Evolutionary conservation across 2,329 filamentous ascomycete species (phyloP).

Genomic region (Pyrenophora seminiperda): DNA sequence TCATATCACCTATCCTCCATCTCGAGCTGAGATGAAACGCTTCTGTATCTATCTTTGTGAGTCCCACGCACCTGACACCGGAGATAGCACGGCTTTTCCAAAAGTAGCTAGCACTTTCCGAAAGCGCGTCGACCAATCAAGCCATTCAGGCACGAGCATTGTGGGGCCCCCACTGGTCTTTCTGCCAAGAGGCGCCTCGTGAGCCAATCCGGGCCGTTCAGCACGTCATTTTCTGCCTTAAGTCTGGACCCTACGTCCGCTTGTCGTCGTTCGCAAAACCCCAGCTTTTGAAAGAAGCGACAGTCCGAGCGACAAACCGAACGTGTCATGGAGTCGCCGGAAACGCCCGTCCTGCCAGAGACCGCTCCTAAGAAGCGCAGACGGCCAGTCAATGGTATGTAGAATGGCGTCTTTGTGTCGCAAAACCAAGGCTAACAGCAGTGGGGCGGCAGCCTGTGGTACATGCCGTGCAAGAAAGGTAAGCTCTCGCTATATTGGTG

Average conservation of each 20-base stretch:
- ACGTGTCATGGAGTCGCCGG: slow-evolving; percentile 16
- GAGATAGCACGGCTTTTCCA: not conserved
- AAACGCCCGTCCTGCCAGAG: slow-evolving; percentile 15
- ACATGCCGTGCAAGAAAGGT: slow-evolving; percentile 29
- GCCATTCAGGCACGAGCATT: slow-evolving; percentile 1
- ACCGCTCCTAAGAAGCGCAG: slow-evolving; percentile 29
- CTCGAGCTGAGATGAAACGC: too few relatives aligned
- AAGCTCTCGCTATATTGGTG: slow-evolving; percentile 2
- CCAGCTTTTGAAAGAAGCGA: slow-evolving; percentile 13
- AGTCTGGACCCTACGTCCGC: slow-evolving; percentile 13
- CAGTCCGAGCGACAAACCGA: slow-evolving; percentile 21
- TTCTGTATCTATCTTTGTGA: too few relatives aligned
- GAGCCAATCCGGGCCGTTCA: slow-evolving; percentile 13
- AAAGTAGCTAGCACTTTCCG: slow-evolving; percentile 1
- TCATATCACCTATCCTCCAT: too few relatives aligned
- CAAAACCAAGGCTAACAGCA: slow-evolving; percentile 9
- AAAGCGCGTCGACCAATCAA: not conserved
- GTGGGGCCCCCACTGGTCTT: not conserved
- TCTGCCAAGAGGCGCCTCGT: slow-evolving; percentile 6
- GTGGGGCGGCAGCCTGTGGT: slow-evolving; percentile 17
- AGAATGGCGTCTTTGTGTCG: slow-evolving; percentile 3
- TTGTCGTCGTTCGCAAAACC: slow-evolving; percentile 13
- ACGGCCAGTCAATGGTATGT: slow-evolving; percentile 35
- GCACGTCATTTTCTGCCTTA: slow-evolving; percentile 22
- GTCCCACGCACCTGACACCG: too few relatives aligned